phyloP scores from a whole-genome alignment of 2,329 filamentous ascomycete species.

The Xylariaceae sp. region DNA sequence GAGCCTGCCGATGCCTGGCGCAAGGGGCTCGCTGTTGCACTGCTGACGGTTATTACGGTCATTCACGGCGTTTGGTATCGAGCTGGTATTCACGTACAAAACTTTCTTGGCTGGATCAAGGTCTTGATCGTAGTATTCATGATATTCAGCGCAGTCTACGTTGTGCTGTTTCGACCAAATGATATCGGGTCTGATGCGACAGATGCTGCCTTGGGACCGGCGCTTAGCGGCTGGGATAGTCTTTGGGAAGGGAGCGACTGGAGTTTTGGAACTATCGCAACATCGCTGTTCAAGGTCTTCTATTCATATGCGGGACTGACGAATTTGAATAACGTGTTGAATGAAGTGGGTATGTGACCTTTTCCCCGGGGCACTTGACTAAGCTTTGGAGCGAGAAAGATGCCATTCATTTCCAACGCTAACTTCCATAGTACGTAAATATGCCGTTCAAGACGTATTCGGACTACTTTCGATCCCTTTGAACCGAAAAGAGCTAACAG shows the following conservation, averaged over 20 bases:
- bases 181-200: slow-evolving; percentile 16
- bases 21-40: slow-evolving; percentile 54
- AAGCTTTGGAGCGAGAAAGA: no score
- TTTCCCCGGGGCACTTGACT: no score
- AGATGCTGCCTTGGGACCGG: slow-evolving; percentile 4
- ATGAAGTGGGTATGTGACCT: slow-evolving; percentile 50
- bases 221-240: slow-evolving; percentile 42
- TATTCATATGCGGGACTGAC: slow-evolving; percentile 67
- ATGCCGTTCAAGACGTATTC: no score
- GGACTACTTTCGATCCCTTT: no score
- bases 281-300: slow-evolving; percentile 65
- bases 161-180: slow-evolving; percentile 46
- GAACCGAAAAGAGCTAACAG: no score
- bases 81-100: slow-evolving; percentile 59
- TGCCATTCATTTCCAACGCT: no score
- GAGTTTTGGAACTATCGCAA: slow-evolving; percentile 67
- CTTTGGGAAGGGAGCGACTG: slow-evolving; percentile 66
- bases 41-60: slow-evolving; percentile 56
- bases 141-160: slow-evolving; percentile 58
- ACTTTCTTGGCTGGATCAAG: slow-evolving; percentile 62
- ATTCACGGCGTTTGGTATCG: slow-evolving; percentile 58
- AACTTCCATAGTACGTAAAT: no score
- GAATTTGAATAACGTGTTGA: slow-evolving; percentile 69
- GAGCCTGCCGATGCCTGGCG: slow-evolving; percentile 49
- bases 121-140: slow-evolving; percentile 60